Base-by-base conservation (phyloP, 495 filamentous ascomycete species). In the Podospora comata region DNA sequence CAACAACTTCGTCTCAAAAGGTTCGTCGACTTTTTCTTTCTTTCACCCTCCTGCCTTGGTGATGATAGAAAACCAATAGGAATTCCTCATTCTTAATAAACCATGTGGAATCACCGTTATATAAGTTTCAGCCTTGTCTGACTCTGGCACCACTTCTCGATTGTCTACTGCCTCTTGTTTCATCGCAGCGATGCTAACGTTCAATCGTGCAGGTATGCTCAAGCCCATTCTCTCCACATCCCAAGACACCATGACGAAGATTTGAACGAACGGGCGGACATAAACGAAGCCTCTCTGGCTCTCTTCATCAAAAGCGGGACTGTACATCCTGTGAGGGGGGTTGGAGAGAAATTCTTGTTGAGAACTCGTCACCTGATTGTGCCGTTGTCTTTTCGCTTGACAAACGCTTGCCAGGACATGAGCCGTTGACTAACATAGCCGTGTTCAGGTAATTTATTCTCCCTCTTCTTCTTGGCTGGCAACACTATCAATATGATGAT, bases 181-280 rank as follows among this genome's bases (percentile, higher is more conserved):
- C 54, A 65, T 65, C 56, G 71, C 67, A 67, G 62, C 4, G 30
- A 64, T 73, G 79, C 78, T 85, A 79, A 84, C 77, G 75, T 34
- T 62, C 59, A 64, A 68, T 73, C 79, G 32, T 63, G 84, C 79
- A 88, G 84, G 84, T 89, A 92, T 81, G 86, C 86, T 80, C 80
- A 64, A 75, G 68, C 68, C 70, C 57, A 68, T 67, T 58, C 58
- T 67, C 69, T 19, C 20, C 57, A 58, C 18, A 54, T 61, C 39
- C 60, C 60, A 27, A 66, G 79, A 82, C 83, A 92, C 93, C 89
- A 95, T 87, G 92, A 97, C 70, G 77, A 89, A 88, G 44, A 77
- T 77, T 92, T 93, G 91, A 96, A 95, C 92, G 92, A 93, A 93
- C 93, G 92, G 93, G 93, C 93, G 93, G 93, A 94, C 93, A 96